These are phyloP conservation scores for Xylogone sp. DNA, from an alignment of 2,329 filamentous ascomycete species.

Conservation along the genomic window DNA sequence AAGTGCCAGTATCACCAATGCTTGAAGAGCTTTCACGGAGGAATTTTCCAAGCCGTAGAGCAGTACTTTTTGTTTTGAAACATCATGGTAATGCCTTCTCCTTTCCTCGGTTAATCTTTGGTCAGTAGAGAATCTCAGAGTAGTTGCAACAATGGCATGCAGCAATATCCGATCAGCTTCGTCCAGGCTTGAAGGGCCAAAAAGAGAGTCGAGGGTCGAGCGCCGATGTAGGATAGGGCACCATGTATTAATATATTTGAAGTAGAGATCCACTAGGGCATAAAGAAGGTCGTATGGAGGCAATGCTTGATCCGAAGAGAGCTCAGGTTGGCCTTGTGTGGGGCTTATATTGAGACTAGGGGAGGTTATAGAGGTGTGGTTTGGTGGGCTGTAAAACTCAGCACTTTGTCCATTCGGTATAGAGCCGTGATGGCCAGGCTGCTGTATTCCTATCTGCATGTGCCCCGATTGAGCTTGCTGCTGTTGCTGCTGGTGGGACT, in stretches of 20 bases:
- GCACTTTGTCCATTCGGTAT: constrained; percentile 20
- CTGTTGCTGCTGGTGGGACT: constrained; percentile 40
- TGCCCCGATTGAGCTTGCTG: constrained; percentile 11
- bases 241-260: constrained; percentile 78
- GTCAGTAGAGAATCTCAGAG: constrained; percentile 79
- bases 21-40: constrained; percentile 82
- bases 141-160: constrained; percentile 86
- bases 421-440: constrained; percentile 14
- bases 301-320: constrained; percentile 59
- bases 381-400: constrained; percentile 33
- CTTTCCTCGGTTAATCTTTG: constrained; percentile 68
- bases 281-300: constrained; percentile 74
- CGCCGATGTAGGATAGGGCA: constrained; percentile 88
- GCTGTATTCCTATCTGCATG: constrained; percentile 12
- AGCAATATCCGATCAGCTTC: constrained; percentile 80
- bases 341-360: constrained; percentile 50
- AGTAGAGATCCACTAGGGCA: constrained; percentile 70
- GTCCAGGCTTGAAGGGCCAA: constrained; percentile 71
- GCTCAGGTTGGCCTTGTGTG: constrained; percentile 40
- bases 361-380: constrained; percentile 41
- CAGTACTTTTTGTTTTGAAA: constrained; percentile 81
- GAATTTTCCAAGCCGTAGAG: constrained; percentile 87
- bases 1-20: constrained; percentile 79
- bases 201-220: constrained; percentile 76
- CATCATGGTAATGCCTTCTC: constrained; percentile 70